Evolutionary conservation across 2,329 filamentous ascomycete genomes (phyloP).

Genomic region (Didymella segeticola): DNA sequence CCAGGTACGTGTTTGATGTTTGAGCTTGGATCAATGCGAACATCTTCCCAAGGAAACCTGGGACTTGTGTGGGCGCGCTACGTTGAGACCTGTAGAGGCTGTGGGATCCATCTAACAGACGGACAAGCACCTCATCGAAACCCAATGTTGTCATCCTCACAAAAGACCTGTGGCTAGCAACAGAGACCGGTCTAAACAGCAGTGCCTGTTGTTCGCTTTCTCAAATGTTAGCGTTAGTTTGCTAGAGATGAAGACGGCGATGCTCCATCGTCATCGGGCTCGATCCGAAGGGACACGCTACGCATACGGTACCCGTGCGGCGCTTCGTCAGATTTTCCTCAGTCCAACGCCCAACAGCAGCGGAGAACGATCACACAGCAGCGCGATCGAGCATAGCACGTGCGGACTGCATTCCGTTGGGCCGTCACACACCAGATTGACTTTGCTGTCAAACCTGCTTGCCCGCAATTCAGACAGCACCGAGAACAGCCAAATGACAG

Average conservation of each 20-base stretch:
- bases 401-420: slow-evolving; percentile 11
- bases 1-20: no score
- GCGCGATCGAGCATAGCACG: neutral
- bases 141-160: no score
- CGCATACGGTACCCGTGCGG: neutral
- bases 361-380: neutral
- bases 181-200: no score
- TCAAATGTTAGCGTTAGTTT: neutral
- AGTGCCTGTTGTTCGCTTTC: neutral
- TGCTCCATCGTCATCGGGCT: neutral
- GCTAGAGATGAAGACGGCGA: neutral
- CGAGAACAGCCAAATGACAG: neutral
- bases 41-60: no score
- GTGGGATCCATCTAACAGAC: no score
- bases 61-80: no score
- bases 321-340: neutral
- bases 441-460: slow-evolving; percentile 9
- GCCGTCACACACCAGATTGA: neutral
- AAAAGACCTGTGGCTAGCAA: no score
- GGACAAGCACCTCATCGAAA: no score
- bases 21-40: no score
- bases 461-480: neutral
- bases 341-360: neutral
- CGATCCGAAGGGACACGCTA: slow-evolving; percentile 5
- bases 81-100: no score